These are phyloP conservation scores for Dryas alaskensis DNA, from an alignment of 306 rosid species.

Conservation along the genomic window DNA sequence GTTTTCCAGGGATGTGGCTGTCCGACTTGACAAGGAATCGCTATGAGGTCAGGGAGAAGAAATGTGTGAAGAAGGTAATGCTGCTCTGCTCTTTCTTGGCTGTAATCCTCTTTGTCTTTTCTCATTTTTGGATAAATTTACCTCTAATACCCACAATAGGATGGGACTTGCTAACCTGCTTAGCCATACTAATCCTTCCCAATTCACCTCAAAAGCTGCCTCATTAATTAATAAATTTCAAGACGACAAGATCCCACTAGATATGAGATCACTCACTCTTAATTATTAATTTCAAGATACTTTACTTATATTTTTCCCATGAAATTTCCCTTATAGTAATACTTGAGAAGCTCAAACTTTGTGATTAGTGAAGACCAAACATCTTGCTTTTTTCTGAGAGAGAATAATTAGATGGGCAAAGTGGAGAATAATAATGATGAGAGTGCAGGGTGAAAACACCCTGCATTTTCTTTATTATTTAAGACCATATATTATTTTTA, in stretches of 20 bases:
- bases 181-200: neutral
- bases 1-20: constrained; percentile 81
- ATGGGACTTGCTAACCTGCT: neutral
- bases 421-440: neutral
- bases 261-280: neutral
- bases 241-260: constrained; percentile 8
- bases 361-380: no score
- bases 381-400: neutral
- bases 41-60: constrained; percentile 79
- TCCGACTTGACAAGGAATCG: constrained; percentile 69
- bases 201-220: no score
- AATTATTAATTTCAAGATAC: no score
- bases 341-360: neutral
- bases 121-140: neutral
- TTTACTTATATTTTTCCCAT: neutral
- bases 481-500: no score
- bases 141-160: neutral
- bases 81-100: constrained; percentile 4
- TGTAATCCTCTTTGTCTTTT: neutral
- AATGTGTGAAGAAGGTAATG: constrained; percentile 67
- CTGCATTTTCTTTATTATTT: no score
- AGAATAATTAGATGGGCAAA: neutral
- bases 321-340: neutral
- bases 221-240: neutral
- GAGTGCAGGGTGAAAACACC: neutral